phyloP scores from a whole-genome alignment of 2,329 filamentous ascomycete genomes.

The Orbilia ellipsospora region DNA sequence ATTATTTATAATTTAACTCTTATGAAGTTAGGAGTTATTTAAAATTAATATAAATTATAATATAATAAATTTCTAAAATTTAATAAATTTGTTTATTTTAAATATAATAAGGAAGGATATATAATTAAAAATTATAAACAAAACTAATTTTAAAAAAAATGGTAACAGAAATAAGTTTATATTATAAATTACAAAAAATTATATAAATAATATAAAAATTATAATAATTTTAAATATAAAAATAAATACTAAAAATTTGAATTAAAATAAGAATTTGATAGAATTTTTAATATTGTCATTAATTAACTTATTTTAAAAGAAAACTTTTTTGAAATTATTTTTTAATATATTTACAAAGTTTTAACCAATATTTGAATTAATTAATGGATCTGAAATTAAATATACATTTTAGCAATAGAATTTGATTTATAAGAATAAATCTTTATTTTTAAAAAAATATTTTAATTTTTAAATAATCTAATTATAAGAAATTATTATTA shows the following conservation, averaged over 20 bases:
- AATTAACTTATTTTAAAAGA: background rate
- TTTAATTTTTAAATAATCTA: background rate
- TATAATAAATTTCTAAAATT: background rate
- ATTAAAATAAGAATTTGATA: background rate
- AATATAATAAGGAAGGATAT: conserved; percentile 1
- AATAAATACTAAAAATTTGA: background rate
- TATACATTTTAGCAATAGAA: too few species aligned
- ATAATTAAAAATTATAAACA: background rate
- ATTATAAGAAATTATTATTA: background rate
- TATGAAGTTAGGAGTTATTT: background rate
- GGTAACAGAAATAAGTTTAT: too few species aligned
- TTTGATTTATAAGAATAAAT: too few species aligned
- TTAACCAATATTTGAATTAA: background rate
- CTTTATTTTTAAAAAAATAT: too few species aligned
- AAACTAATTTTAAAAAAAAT: too few species aligned
- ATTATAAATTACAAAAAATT: background rate
- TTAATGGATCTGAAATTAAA: too few species aligned
- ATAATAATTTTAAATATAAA: background rate
- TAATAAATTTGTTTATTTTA: background rate
- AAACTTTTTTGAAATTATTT: background rate
- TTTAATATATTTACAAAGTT: too few species aligned
- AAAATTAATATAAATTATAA: conserved; percentile 11
- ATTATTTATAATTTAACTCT: background rate
- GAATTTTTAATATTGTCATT: conserved; percentile 2
- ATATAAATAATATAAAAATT: background rate